These are phyloP conservation scores for Lodderomyces jiufengensis DNA, from an alignment of 1,139 yeast genomes.

Conservation along the genomic window DNA sequence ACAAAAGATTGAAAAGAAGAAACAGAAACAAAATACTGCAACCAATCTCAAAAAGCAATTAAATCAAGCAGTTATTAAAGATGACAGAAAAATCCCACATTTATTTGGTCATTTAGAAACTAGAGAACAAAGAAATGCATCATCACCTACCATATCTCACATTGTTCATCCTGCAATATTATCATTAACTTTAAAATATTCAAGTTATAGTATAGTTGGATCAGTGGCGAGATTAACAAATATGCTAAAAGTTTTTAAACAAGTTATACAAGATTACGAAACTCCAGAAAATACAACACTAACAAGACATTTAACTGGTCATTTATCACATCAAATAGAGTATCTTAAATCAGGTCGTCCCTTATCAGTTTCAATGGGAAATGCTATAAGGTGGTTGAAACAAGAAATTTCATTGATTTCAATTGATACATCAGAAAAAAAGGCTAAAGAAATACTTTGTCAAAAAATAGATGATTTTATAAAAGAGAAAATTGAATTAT, in stretches of 20 bases:
- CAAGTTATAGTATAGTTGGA: conserved; percentile 85
- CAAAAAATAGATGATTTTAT: conserved; percentile 77
- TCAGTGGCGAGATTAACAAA: conserved; percentile 81
- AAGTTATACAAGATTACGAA: conserved; percentile 71
- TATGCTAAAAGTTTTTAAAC: conserved; percentile 82
- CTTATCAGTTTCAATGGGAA: conserved; percentile 91
- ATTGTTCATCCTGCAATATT: conserved; percentile 87
- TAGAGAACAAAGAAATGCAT: conserved; percentile 70
- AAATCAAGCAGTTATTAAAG: conserved; percentile 49
- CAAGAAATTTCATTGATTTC: conserved; percentile 83
- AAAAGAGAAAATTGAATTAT: conserved; percentile 77
- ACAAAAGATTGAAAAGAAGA: conserved; percentile 40
- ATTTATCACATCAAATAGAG: conserved; percentile 92
- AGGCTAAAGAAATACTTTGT: conserved; percentile 66
- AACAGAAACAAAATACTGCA: conserved; percentile 20
- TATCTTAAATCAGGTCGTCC: conserved; percentile 90
- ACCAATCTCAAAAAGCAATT: conserved; percentile 56
- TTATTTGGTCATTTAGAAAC: conserved; percentile 88
- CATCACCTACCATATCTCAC: conserved; percentile 57
- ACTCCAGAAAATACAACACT: conserved; percentile 86
- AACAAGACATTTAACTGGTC: conserved; percentile 83
- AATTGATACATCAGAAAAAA: conserved; percentile 66
- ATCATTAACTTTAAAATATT: conserved; percentile 73
- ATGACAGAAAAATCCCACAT: conserved; percentile 49
- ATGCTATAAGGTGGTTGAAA: conserved; percentile 94